phyloP scores from a whole-genome alignment of 2,329 filamentous ascomycete genomes.

The Pyrenophora tritici-repentis region DNA sequence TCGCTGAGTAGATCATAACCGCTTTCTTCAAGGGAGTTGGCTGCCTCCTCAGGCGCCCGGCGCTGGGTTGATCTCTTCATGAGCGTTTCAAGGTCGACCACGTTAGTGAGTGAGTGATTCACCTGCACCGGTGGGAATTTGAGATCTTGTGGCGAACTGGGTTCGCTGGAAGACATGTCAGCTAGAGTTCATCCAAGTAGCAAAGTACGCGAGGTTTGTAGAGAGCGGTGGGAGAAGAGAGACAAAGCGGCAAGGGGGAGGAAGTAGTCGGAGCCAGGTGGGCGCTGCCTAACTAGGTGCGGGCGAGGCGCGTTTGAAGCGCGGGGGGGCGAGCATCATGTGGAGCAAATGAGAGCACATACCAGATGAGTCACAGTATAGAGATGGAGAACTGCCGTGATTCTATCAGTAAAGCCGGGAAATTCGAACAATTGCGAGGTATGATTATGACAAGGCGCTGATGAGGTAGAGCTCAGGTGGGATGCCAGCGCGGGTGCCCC shows the following conservation, averaged over 20 bases:
- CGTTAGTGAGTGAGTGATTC: slow-evolving; percentile 35
- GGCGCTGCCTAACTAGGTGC: slow-evolving; percentile 33
- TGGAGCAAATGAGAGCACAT: slow-evolving; percentile 9
- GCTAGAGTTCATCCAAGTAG: slow-evolving; percentile 20
- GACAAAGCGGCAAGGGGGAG: slow-evolving; percentile 13
- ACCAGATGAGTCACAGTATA: slow-evolving; percentile 1
- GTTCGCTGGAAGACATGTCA: slow-evolving; percentile 40
- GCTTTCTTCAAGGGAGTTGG: slow-evolving; percentile 43
- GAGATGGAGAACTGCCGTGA: background rate
- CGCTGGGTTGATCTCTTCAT: slow-evolving; percentile 43
- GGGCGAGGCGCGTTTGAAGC: slow-evolving; percentile 24
- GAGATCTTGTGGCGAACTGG: slow-evolving; percentile 34
- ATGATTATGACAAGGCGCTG: slow-evolving; percentile 8
- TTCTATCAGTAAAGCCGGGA: background rate
- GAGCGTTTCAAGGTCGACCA: slow-evolving; percentile 42
- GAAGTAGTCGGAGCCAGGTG: slow-evolving; percentile 20
- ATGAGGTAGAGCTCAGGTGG: slow-evolving; percentile 8
- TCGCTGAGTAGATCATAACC: slow-evolving; percentile 43
- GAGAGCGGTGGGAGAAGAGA: slow-evolving; percentile 15
- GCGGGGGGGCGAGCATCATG: slow-evolving; percentile 4
- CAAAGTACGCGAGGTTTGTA: slow-evolving; percentile 4
- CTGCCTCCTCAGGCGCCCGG: slow-evolving; percentile 31
- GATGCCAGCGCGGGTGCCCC: slow-evolving; percentile 11
- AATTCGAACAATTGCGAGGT: background rate
- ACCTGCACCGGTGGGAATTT: slow-evolving; percentile 41